Evolutionary conservation across 805 yeast species (phyloP).

Genomic region (Metschnikowia picachoensis): DNA sequence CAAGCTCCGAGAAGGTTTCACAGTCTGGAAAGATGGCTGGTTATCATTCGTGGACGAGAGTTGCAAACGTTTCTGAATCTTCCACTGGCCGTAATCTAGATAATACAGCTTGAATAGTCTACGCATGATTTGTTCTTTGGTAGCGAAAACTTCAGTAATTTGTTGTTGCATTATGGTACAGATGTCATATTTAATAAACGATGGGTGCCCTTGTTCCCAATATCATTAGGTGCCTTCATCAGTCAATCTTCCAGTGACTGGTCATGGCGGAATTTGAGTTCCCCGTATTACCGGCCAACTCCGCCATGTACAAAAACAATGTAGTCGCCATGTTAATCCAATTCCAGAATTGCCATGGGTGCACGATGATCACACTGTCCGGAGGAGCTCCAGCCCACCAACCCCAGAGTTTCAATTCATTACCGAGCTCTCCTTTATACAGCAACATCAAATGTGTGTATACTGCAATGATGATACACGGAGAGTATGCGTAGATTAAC

Average conservation of each 20-base stretch:
- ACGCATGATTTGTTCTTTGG: not conserved
- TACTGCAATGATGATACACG: slow-evolving; percentile 90
- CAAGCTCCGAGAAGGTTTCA: slow-evolving; percentile 74
- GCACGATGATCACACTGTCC: slow-evolving; percentile 33
- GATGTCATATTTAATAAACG: slow-evolving; percentile 2
- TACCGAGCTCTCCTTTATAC: slow-evolving; percentile 71
- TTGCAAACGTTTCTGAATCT: slow-evolving; percentile 47
- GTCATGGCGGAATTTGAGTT: slow-evolving; percentile 33
- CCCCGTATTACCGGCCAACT: slow-evolving; percentile 48
- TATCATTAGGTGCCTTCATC: slow-evolving; percentile 4
- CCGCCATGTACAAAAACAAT: slow-evolving; percentile 73
- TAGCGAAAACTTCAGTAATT: not conserved
- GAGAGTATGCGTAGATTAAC: slow-evolving; percentile 81
- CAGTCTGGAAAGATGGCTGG: slow-evolving; percentile 47
- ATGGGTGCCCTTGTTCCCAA: not conserved
- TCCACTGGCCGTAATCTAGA: slow-evolving; percentile 5
- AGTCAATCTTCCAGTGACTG: slow-evolving; percentile 43
- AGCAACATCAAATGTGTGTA: slow-evolving; percentile 92
- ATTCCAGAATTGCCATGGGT: slow-evolving; percentile 96
- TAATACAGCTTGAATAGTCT: slow-evolving; percentile 8
- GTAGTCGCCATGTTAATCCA: slow-evolving; percentile 90
- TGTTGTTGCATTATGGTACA: slow-evolving; percentile 3
- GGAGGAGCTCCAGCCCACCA: slow-evolving; percentile 35
- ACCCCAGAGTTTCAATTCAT: slow-evolving; percentile 59
- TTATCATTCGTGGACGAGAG: slow-evolving; percentile 57